Conservation (phyloP, 202 grass and related monocot genomes). For the Elaeis oleifera region DNA sequence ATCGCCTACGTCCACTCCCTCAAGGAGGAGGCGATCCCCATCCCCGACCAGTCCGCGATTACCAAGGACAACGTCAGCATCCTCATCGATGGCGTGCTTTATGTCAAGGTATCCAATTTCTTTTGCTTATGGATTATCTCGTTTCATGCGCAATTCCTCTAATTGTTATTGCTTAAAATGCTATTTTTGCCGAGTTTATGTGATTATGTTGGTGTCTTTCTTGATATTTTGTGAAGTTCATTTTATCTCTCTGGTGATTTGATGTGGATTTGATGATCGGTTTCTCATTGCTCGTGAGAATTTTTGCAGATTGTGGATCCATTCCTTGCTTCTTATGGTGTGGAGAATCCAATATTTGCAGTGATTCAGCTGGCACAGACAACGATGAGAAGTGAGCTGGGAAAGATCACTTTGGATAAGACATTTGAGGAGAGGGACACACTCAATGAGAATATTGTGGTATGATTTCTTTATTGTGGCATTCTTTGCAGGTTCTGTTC, state of each 20-base stretch:
- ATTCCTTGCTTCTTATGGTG: constrained; percentile 81
- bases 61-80: constrained; percentile 95
- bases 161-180: neutral
- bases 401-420: constrained; percentile 93
- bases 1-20: constrained; percentile 90
- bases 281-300: neutral
- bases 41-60: constrained; percentile 87
- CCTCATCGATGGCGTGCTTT: constrained; percentile 78
- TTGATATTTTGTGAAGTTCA: too few species aligned
- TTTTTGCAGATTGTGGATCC: constrained; percentile 74
- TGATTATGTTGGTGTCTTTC: constrained; percentile 1
- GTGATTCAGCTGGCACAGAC: constrained; percentile 92
- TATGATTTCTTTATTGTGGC: constrained; percentile 22
- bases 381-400: constrained; percentile 94
- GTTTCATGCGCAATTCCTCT: too few species aligned
- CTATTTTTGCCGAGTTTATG: neutral
- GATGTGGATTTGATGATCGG: too few species aligned
- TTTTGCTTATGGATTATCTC: neutral
- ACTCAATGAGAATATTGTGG: constrained; percentile 86
- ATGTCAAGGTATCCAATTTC: constrained; percentile 57
- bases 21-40: constrained; percentile 96
- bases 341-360: constrained; percentile 88
- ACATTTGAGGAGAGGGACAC: constrained; percentile 93
- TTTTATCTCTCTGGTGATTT: too few species aligned
- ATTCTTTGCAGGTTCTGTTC: too few species aligned